phyloP scores from a whole-genome alignment of 768 basidiomycete genomes.

The Tylopilus balloui region DNA sequence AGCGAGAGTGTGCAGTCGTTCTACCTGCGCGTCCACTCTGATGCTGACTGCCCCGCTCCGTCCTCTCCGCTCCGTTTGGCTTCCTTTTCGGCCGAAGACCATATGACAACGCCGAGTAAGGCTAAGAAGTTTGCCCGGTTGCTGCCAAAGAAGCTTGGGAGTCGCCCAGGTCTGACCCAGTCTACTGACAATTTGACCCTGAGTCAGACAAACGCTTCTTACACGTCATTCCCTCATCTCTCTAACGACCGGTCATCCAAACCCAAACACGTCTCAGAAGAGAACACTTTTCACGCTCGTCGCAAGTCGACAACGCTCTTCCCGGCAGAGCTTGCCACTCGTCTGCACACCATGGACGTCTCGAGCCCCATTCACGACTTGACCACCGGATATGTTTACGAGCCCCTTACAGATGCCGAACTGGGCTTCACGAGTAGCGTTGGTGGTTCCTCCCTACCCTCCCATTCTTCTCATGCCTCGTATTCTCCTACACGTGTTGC shows the following conservation, averaged over 20 bases:
- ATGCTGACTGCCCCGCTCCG: conserved; percentile 18
- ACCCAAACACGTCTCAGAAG: conserved; percentile 24
- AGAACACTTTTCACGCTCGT: conserved; percentile 34
- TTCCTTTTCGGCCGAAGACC: conserved; percentile 25
- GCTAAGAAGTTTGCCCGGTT: conserved; percentile 28
- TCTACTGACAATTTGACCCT: conserved; percentile 25
- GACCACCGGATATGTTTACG: conserved; percentile 23
- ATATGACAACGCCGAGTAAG: conserved; percentile 19
- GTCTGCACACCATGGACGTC: conserved; percentile 31
- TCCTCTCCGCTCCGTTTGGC: conserved; percentile 26
- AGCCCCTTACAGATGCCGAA: conserved; percentile 29
- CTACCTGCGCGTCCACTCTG: conserved; percentile 18
- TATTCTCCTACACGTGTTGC: conserved; percentile 5
- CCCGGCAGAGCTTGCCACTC: conserved; percentile 25
- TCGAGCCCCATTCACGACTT: conserved; percentile 22
- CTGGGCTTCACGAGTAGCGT: conserved; percentile 15
- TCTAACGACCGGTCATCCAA: conserved; percentile 23
- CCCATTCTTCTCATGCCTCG: conserved; percentile 13
- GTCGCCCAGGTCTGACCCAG: conserved; percentile 26
- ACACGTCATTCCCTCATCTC: conserved; percentile 25
- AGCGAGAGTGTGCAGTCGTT: conserved; percentile 27
- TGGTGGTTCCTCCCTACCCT: conserved; percentile 9
- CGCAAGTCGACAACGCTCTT: conserved; percentile 34
- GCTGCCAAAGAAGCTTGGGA: conserved; percentile 31
- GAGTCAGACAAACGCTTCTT: conserved; percentile 23